Conservation (phyloP, 306 rosid species). For the Lathyrus aphaca region DNA sequence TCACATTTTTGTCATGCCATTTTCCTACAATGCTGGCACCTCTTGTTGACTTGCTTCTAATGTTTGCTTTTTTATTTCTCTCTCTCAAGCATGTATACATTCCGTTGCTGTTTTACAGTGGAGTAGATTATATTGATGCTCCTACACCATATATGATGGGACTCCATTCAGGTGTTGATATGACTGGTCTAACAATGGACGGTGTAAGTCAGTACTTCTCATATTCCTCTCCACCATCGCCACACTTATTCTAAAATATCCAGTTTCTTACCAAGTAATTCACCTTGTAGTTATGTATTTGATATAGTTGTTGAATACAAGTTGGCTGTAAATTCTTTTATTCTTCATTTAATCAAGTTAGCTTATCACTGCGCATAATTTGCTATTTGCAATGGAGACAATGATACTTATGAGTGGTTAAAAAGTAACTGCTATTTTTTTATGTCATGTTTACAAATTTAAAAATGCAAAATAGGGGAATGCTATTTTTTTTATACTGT, state of each 20-base stretch:
- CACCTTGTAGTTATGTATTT: conserved; percentile 28
- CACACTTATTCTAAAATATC: conserved; percentile 25
- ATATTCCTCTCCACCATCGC: conserved; percentile 14
- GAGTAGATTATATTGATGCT: conserved; percentile 99
- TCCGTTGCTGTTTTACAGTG: conserved; percentile 99
- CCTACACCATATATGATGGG: conserved; percentile 99
- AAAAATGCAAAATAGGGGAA: conserved; percentile 6
- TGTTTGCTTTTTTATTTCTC: conserved; percentile 45
- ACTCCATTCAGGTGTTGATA: conserved; percentile 96
- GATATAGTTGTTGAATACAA: conserved; percentile 22
- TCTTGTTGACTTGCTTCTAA: conserved; percentile 51
- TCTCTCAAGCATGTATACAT: conserved; percentile 93
- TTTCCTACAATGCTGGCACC: conserved; percentile 34
- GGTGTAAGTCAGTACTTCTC: conserved; percentile 71
- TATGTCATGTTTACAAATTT: conserved; percentile 11
- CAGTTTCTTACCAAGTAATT: conserved; percentile 14
- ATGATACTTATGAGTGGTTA: conserved; percentile 16
- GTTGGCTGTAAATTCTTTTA: conserved; percentile 1
- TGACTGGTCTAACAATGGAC: conserved; percentile 74
- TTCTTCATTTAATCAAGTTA: conserved; percentile 24
- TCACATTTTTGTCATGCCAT: conserved; percentile 23
- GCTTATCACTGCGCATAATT: conserved; percentile 13
- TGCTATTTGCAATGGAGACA: conserved; percentile 6
- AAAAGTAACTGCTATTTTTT: conserved; percentile 9
- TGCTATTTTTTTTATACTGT: conserved; percentile 6